These are phyloP conservation scores for Kitagawia praeruptora DNA, from an alignment of 129 eudicot genomes.

Conservation along the genomic window DNA sequence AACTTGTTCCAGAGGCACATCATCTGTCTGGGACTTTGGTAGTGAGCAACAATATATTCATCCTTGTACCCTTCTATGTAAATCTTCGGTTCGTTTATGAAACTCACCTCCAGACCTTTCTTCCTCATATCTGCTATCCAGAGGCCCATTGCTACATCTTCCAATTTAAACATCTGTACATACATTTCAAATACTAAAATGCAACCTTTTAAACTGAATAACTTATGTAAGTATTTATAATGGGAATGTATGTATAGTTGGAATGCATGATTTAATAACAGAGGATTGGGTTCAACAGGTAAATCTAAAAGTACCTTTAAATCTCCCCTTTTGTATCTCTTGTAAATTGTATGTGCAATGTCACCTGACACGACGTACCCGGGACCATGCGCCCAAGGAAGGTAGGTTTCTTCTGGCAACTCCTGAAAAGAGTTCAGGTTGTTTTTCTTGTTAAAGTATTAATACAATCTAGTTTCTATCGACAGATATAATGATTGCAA, in stretches of 20 bases:
- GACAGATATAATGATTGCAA: background rate
- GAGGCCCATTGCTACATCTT: conserved; percentile 34
- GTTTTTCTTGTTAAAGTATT: background rate
- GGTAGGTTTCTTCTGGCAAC: conserved; percentile 24
- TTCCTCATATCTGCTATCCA: conserved; percentile 21
- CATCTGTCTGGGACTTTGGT: conserved; percentile 23
- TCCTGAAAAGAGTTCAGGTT: conserved; percentile 10
- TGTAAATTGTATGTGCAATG: conserved; percentile 16
- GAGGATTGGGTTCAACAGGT: background rate
- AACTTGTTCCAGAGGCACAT: conserved; percentile 21
- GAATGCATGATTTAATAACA: background rate
- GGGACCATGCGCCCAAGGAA: conserved; percentile 32
- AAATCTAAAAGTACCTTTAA: conserved; percentile 17
- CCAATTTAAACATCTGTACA: conserved; percentile 24
- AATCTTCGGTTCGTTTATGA: conserved; percentile 14
- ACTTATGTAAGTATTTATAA: background rate
- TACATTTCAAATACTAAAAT: background rate
- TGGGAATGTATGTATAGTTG: background rate
- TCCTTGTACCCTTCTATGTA: conserved; percentile 22
- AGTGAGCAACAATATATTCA: conserved; percentile 19
- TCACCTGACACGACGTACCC: conserved; percentile 19
- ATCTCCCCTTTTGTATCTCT: conserved; percentile 9
- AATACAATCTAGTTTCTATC: background rate
- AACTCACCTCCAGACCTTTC: conserved; percentile 13
- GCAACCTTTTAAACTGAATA: background rate